These are phyloP conservation scores for Mollisia scopiformis DNA, from an alignment of 2,329 filamentous ascomycete species.

Conservation along the genomic window DNA sequence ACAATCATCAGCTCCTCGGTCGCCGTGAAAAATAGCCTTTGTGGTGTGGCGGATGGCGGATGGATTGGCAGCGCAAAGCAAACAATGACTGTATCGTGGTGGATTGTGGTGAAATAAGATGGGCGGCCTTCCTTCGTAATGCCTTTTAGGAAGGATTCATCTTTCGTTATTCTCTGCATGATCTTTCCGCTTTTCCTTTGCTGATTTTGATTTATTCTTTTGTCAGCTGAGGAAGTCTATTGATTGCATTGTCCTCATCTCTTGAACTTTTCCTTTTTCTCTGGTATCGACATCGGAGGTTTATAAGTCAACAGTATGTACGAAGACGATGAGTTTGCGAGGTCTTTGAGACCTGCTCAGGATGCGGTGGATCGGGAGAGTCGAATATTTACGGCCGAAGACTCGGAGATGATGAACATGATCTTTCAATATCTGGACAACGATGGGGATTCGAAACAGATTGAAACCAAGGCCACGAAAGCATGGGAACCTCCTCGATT, in stretches of 20 bases:
- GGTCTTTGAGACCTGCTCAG: background rate
- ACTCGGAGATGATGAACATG: conserved; percentile 12
- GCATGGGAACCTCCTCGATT: conserved; percentile 10
- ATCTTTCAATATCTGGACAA: conserved; percentile 14
- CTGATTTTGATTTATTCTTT: background rate
- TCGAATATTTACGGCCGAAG: conserved; percentile 1
- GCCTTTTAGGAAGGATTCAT: background rate
- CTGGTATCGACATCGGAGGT: background rate
- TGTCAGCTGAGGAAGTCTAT: background rate
- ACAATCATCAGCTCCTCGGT: background rate
- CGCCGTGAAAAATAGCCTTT: conserved; percentile 2
- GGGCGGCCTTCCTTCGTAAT: background rate
- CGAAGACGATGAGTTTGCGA: background rate
- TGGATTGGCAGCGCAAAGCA: background rate
- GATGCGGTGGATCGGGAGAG: background rate
- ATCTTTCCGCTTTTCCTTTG: background rate
- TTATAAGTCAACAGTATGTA: background rate
- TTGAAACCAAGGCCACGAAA: background rate
- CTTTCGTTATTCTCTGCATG: too few species aligned
- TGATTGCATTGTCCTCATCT: background rate
- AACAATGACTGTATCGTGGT: background rate
- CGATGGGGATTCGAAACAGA: background rate
- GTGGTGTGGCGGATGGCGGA: background rate
- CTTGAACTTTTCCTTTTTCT: background rate
- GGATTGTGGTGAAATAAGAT: background rate